phyloP scores from a whole-genome alignment of 495 filamentous ascomycete species.

The Penicillium robsamsonii region DNA sequence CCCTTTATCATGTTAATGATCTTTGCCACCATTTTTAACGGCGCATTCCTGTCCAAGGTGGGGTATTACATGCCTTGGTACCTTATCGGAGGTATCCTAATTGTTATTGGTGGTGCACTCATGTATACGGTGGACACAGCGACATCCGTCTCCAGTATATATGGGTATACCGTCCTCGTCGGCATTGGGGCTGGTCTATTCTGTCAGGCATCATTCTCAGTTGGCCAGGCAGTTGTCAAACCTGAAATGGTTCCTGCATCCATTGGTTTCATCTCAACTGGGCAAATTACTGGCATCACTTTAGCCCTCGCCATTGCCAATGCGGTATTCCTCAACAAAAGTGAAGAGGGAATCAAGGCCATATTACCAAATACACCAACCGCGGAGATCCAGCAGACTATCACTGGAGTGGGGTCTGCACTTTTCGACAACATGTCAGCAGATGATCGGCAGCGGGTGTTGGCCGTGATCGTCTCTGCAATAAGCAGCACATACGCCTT shows the following conservation, averaged over 20 bases:
- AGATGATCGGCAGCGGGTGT: constrained; percentile 33
- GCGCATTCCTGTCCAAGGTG: too few relatives aligned
- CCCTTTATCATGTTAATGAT: too few relatives aligned
- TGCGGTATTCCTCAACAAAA: constrained; percentile 52
- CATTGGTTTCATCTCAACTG: constrained; percentile 52
- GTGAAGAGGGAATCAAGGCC: constrained; percentile 9
- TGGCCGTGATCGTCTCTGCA: constrained; percentile 49
- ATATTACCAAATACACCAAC: constrained; percentile 37
- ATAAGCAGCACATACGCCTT: constrained; percentile 53
- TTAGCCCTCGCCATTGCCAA: constrained; percentile 58
- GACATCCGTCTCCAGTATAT: too few relatives aligned
- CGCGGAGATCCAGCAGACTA: constrained; percentile 42
- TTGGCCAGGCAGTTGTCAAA: constrained; percentile 49
- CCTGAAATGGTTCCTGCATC: constrained; percentile 40
- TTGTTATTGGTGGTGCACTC: too few relatives aligned
- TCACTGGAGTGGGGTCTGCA: constrained; percentile 45
- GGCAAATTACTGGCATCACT: constrained; percentile 52
- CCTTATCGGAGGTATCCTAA: too few relatives aligned
- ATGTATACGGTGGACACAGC: too few relatives aligned
- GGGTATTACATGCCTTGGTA: too few relatives aligned
- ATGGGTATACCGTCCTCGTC: constrained; percentile 35
- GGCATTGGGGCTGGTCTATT: constrained; percentile 54
- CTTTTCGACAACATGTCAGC: constrained; percentile 38
- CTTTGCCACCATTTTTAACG: too few relatives aligned
- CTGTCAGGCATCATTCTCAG: constrained; percentile 52